These are phyloP conservation scores for Ilex paraguariensis DNA, from an alignment of 305 asterid species.

Conservation along the genomic window DNA sequence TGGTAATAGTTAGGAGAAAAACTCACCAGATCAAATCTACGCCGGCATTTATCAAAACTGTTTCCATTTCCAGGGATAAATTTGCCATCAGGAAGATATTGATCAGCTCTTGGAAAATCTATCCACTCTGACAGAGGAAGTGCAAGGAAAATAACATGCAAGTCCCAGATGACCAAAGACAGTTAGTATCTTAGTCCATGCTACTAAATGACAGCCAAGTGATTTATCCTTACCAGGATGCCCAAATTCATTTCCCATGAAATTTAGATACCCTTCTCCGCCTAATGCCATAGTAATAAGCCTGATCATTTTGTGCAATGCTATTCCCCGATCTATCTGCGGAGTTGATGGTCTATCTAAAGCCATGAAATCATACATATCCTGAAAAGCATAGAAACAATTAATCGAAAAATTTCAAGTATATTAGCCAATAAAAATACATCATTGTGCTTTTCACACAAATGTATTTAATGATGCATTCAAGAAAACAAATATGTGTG, in stretches of 20 bases:
- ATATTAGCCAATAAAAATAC: not conserved
- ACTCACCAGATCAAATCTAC: constrained; percentile 94
- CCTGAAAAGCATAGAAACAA: constrained; percentile 48
- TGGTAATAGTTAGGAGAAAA: constrained; percentile 2
- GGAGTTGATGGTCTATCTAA: constrained; percentile 94
- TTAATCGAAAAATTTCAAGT: constrained; percentile 14
- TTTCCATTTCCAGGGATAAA: constrained; percentile 63
- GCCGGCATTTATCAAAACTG: constrained; percentile 95
- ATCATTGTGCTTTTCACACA: not conserved
- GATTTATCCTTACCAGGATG: constrained; percentile 73
- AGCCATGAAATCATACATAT: constrained; percentile 99
- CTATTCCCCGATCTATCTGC: constrained; percentile 92
- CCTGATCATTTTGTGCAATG: constrained; percentile 98
- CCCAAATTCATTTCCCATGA: constrained; percentile 99
- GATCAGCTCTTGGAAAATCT: constrained; percentile 93
- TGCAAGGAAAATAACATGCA: constrained; percentile 7
- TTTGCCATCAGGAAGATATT: constrained; percentile 76
- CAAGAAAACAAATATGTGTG: not conserved
- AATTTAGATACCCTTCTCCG: constrained; percentile 98
- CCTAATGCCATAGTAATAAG: constrained; percentile 98
- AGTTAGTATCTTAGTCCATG: not conserved
- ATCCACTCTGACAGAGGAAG: constrained; percentile 76
- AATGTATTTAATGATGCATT: not conserved
- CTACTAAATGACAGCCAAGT: not conserved
- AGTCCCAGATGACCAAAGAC: constrained; percentile 1